Evolutionary conservation across 306 rosid genomes (phyloP).

Genomic region (Erythrophleum fordii): DNA sequence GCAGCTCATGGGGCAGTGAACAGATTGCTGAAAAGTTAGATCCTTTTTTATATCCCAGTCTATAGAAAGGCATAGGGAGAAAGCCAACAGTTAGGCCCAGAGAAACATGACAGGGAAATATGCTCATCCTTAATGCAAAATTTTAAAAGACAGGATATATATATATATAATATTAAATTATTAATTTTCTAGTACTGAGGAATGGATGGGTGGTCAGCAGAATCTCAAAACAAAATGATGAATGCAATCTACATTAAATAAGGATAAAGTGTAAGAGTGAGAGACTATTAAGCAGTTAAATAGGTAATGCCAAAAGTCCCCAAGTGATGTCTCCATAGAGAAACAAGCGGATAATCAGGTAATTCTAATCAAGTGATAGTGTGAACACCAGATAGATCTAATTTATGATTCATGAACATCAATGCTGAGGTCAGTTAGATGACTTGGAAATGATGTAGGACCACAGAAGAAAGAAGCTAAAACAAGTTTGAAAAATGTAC

Average conservation of each 20-base stretch:
- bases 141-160: not conserved
- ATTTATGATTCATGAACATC: not conserved
- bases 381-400: not conserved
- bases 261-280: no score
- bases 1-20: not conserved
- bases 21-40: not conserved
- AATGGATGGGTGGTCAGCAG: not conserved
- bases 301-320: not conserved
- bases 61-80: not conserved
- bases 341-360: slow-evolving; percentile 1
- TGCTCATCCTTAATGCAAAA: slow-evolving; percentile 4
- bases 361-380: not conserved
- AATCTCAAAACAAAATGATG: slow-evolving; percentile 17
- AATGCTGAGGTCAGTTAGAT: slow-evolving; percentile 11
- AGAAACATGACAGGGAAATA: not conserved
- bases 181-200: not conserved
- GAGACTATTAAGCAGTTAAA: not conserved
- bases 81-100: not conserved
- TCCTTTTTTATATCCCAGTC: not conserved
- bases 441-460: slow-evolving; percentile 19
- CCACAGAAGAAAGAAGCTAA: slow-evolving; percentile 23
- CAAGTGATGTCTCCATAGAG: slow-evolving; percentile 27
- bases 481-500: slow-evolving; percentile 45
- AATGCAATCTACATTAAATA: not conserved
- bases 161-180: no score